Base-by-base conservation (phyloP, 1,284 basidiomycete genomes). In the Leccinum proximum region DNA sequence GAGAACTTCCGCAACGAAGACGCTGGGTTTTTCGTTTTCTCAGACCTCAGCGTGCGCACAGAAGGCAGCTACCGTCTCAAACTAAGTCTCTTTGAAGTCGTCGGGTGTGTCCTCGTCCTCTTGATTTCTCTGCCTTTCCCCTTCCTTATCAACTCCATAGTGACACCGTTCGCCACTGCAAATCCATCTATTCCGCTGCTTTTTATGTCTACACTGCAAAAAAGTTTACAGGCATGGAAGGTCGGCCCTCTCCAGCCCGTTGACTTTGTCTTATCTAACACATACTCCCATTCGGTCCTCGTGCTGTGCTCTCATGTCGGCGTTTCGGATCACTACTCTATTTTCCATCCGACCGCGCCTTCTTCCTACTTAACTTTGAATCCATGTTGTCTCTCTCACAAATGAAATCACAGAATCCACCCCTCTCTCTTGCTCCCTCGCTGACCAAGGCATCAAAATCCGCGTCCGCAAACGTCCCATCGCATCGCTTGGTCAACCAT, bases 161-260 rank as follows among this genome's bases (percentile, higher is more conserved):
- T 40, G 87, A 90, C 68, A 88, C 89, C 67, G 92, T 94, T 18
- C 87, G 88, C 64, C 93, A 95, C 75, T 96, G 94, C 80, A 94
- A 93, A 70, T 92, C 89, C 0, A 92, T 94, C 63, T 92, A 89
- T 77, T 94, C 93, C 0, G 85, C 89, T 1, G 86, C 91, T 0
- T 96, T 96, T 77, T 93, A 94, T 68, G 92, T 96, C 35, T 97
- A 94, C 75, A 94, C 94, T 0, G 93, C 94, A 4, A 97, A 97
- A 81, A 94, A 96, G 77, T 97, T 96, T 75, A 94, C 94, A 0
- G 94, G 93, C 30, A 95, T 96, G 90, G 91, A 93, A 81, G 89
- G 93, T 92, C 67, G 54, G 87, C 77, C 13, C 37, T 50, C 14
- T 30, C 38, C 13, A 8, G 10, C 26, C 10, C 22, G 4, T 13